Evolutionary conservation across 352 stramenopile genomes (phyloP), one percentile per base, ranked within the genome.

Genomic region (Pythium brachiatum): DNA sequence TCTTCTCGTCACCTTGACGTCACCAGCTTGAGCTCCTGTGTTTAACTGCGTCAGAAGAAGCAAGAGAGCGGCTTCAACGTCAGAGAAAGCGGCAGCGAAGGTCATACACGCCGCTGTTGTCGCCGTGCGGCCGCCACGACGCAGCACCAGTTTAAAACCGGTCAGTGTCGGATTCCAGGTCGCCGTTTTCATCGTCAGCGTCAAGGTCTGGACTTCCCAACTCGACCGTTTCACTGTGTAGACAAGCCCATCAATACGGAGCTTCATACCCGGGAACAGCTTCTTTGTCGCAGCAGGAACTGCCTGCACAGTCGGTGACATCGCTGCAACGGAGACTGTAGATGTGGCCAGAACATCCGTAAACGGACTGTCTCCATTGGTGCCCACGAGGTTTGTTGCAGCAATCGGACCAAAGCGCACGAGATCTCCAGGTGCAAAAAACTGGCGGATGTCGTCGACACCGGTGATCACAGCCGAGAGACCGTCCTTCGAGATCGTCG

Each of bases 151-250:
- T 18, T 73, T 63, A 25, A 81, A 93, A 36, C 58, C 78, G 0
- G 25, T 60, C 31, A 71, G 29, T 7, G 38, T 44, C 1, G 56
- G 50, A 11, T 61, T 46, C 72, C 72, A 88, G 13, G 62, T 73
- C 0, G 20, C 55, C 4, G 53, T 60, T 3, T 72, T 75, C 6
- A 81, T 68, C 2, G 75, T 74, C 12, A 80, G 75, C 0, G 76
- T 74, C 7, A 94, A 36, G 0, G 71, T 92, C 57, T 99, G 94
- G 13, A 98, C 74, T 69, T 98, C 95, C 29, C 90, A 75, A 7
- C 95, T 93, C 4, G 94, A 97, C 26, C 83, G 88, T 38, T 88
- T 67, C 0, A 99, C 73, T 0, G 74, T 73, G 65, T 98, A 98
- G 4, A 70, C 73, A 25, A 95, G 76, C 0, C 87, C 94, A 61